phyloP scores from a whole-genome alignment of 352 stramenopile species.

The Phytophthora pini region DNA sequence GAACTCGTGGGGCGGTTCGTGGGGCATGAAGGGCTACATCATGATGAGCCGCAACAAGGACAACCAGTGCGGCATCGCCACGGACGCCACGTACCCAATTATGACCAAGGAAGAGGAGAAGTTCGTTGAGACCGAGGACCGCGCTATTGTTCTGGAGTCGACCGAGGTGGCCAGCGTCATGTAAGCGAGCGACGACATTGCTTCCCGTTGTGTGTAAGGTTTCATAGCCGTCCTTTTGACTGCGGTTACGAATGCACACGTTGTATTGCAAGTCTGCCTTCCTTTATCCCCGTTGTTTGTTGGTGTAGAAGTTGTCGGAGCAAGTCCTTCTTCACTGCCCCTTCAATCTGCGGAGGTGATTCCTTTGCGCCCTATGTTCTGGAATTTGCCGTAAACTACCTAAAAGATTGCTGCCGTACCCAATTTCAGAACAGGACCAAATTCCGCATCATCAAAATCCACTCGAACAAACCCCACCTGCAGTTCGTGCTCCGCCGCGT shows the following conservation, averaged over 20 bases:
- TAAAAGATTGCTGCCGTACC: constrained; percentile 16
- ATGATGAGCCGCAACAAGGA: constrained; percentile 83
- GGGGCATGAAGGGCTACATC: constrained; percentile 93
- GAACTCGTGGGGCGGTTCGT: constrained; percentile 93
- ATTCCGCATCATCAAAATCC: no score
- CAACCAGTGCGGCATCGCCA: constrained; percentile 96
- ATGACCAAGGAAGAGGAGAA: constrained; percentile 33
- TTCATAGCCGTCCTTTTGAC: constrained; percentile 4
- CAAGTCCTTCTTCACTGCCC: no score
- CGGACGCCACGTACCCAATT: constrained; percentile 74
- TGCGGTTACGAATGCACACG: constrained; percentile 21
- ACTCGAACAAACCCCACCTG: no score
- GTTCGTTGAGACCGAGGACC: background rate
- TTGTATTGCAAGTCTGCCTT: constrained; percentile 6
- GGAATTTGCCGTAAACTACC: constrained; percentile 7
- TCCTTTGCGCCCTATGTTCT: background rate
- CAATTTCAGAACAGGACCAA: no score
- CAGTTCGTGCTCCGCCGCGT: no score
- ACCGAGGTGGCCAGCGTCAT: constrained; percentile 39
- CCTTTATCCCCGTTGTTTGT: constrained; percentile 8
- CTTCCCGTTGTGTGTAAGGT: background rate
- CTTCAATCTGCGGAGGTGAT: background rate
- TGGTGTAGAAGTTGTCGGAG: no score
- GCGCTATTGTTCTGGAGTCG: constrained; percentile 20
- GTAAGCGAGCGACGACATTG: constrained; percentile 11